Base-by-base conservation (phyloP, 768 basidiomycete species). In the Galerina sulciceps region DNA sequence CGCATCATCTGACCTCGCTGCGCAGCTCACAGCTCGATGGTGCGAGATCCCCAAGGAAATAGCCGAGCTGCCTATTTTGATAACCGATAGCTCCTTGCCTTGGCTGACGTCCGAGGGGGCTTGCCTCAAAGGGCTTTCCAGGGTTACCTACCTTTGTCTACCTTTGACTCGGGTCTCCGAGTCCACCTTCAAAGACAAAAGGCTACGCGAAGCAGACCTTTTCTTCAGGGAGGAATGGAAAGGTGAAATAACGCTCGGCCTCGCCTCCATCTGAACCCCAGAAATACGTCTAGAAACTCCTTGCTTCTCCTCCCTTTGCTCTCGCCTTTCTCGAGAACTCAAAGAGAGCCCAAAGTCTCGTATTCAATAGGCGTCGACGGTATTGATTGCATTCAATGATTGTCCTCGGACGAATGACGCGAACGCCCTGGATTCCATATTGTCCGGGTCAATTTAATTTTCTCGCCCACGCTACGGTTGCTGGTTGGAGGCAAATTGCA, bases 61-160 rank as follows among this genome's bases (percentile, higher is more conserved):
- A 41, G 48, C 62, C 56, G 62, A 55, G 22, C 31, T 46, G 37
- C 53, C 54, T 61, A 50, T 58, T 53, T 58, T 62, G 53, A 58
- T 57, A 57, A 57, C 56, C 52, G 45, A 49, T 45, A 40, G 22
- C n/a, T 14, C 48, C 8, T 23, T 6, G 18, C 46, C 22, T 20
- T 13, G 40, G 20, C 1, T 20, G 37, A 5, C 55, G 35, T 18
- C 48, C 14, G 49, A 51, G 49, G 18, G 36, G 37, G 20, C 53
- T 45, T 43, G 42, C 44, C 53, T n/a, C 49, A 51, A 51, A 22
- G 40, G 49, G 36, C 40, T 40, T 20, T 15, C 35, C 26, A 22
- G 46, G 46, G 23, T 47, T 26, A 11, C 17, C 6, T 40, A 23
- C 37, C 26, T 31, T 31, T 51, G 49, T 5, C 23, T 40, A 40